Evolutionary conservation across 208 protist species (phyloP).

Genomic region (Crithidia mellificae): DNA sequence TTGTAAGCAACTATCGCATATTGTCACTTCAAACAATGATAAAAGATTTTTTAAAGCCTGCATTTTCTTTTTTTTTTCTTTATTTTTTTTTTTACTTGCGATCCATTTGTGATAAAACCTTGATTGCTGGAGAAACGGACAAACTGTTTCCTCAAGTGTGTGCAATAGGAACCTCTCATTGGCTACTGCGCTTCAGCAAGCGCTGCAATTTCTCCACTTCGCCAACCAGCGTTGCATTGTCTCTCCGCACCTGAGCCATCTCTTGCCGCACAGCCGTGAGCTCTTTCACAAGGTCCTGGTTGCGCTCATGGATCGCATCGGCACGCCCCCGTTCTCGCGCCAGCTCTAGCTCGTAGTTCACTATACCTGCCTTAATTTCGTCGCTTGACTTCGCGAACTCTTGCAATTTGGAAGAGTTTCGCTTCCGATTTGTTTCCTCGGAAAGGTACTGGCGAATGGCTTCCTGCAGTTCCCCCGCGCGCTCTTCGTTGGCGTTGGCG

Average conservation of each 20-base stretch:
- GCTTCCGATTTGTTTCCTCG: constrained; percentile 32
- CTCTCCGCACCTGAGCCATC: constrained; percentile 43
- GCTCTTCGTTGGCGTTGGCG: constrained; percentile 74
- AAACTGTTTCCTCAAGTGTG: constrained; percentile 4
- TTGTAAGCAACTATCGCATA: no score
- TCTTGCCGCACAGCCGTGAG: constrained; percentile 55
- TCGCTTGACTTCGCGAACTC: constrained; percentile 41
- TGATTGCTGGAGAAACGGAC: no score
- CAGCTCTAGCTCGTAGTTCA: constrained; percentile 85
- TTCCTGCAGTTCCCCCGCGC: constrained; percentile 54
- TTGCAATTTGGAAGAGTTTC: constrained; percentile 32
- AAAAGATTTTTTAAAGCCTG: no score
- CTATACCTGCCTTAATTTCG: constrained; percentile 42
- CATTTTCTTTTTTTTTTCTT: no score
- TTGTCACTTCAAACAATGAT: no score
- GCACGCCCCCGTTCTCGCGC: constrained; percentile 57
- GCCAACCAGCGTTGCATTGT: constrained; percentile 48
- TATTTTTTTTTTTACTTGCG: no score
- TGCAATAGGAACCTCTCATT: no score
- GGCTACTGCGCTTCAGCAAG: constrained; percentile 31
- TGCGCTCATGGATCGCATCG: constrained; percentile 63
- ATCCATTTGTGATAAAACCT: no score
- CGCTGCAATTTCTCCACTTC: constrained; percentile 69
- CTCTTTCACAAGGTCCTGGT: constrained; percentile 74
- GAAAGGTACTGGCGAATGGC: constrained; percentile 50